Base-by-base conservation (phyloP, 805 yeast genomes). In the Candida verbasci region DNA sequence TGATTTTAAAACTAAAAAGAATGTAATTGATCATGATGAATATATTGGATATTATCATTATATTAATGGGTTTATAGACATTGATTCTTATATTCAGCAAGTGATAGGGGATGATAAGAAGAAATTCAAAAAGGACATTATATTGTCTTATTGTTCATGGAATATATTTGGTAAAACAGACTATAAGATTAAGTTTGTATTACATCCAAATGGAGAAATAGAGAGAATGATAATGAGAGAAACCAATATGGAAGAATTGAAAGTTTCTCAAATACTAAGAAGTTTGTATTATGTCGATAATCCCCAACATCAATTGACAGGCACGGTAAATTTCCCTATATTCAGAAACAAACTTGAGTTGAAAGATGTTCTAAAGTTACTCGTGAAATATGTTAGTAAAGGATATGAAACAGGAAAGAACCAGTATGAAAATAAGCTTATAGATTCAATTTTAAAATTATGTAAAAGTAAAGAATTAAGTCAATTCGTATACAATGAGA, bases 151-250 rank as follows among this genome's bases (percentile, higher is more conserved):
- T 45, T 82, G 87, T 55, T 59, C 80, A 11, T 86, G 79, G 62
- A 89, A 93, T 56, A 70, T 82, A 14, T 86, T 93, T 50, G 65
- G 78, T 25, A 72, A 72, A 38, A 72, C 82, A 4, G 98, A 91
- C 55, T 62, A 89, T 26, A 68, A 96, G 77, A 87, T 47, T 55
- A 78, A 50, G 72, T 76, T 53, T 41, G 61, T 72, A 14, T 51
- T 73, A 5, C 47, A 48, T 14, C 53, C 60, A 1, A 45, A 38
- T 27, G 34, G 45, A 2, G 39, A 45, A 3, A 42, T 60, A n/a
- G 72, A 68, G 37, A 55, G 57, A 35, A 35, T 61, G 2, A 43
- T 58, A 31, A 34, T 45, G 18, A 46, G 49, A 11, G 18, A 24
- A 1, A 17, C 22, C 3, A 55, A 72, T 21, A 82, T 89, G 89